phyloP scores from a whole-genome alignment of 768 basidiomycete genomes.

The Suillus discolor region DNA sequence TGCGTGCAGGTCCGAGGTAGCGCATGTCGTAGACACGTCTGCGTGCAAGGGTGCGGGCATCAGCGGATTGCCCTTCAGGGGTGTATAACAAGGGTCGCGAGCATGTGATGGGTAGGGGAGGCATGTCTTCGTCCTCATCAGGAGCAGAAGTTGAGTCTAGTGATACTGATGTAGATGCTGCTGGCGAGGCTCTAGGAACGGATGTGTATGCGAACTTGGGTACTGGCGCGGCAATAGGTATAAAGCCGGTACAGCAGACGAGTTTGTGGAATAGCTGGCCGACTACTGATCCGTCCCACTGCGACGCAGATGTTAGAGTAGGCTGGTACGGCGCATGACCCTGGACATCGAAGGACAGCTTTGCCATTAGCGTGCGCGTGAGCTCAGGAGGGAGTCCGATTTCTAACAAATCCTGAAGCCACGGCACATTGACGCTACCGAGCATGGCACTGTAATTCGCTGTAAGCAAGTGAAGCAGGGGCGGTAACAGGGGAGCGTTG shows the following conservation, averaged over 20 bases:
- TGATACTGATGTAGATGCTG: not conserved
- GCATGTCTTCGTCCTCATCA: not conserved
- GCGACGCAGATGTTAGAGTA: slow-evolving; percentile 17
- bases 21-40: slow-evolving; percentile 35
- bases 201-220: not conserved
- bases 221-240: slow-evolving; percentile 24
- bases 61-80: slow-evolving; percentile 17
- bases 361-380: slow-evolving; percentile 27
- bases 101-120: not conserved
- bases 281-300: slow-evolving; percentile 31
- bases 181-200: not conserved
- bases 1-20: slow-evolving; percentile 28
- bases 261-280: slow-evolving; percentile 44
- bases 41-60: slow-evolving; percentile 30
- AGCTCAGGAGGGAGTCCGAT: slow-evolving; percentile 38
- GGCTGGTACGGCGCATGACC: slow-evolving; percentile 20
- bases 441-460: slow-evolving; percentile 13
- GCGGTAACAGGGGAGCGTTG: slow-evolving; percentile 35
- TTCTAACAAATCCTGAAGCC: slow-evolving; percentile 35
- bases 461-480: slow-evolving; percentile 28
- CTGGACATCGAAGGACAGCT: slow-evolving; percentile 22
- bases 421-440: slow-evolving; percentile 35
- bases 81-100: not conserved
- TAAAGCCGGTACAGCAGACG: slow-evolving; percentile 47
- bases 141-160: not conserved